Base-by-base conservation (phyloP, 257 asterid species). In the Solanum rostratum region DNA sequence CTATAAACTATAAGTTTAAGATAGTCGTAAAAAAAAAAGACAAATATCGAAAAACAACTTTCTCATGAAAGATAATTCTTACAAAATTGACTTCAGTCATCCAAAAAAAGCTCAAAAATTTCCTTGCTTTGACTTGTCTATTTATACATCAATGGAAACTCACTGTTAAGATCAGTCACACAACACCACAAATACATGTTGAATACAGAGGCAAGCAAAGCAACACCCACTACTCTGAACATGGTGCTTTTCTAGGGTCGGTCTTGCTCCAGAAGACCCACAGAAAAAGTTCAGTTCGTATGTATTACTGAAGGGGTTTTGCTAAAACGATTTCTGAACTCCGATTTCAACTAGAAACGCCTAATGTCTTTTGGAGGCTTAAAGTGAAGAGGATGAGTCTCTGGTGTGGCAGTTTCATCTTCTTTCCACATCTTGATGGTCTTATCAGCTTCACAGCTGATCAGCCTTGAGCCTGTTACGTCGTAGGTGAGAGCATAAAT, bases 341-440 rank as follows among this genome's bases (percentile, higher is more conserved):
- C 19, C 0, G 10, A 49, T 76, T 49, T 2, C 4, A 24, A 71
- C 89, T 90, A 97, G 88, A 95, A 97, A 16, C 99, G 89, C 6
- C 98, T 92, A 33, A 95, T 90, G 84, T 94, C 98, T 90, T 88
- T 95, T 50, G 98, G 99, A 19, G 98, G 99, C 92, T 92, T 97
- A 85, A 95, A 97, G 88, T 94, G 91, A 79, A 97, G 90, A 76
- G 98, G 98, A 89, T 95, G 98, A 50, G 98, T 89, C 90, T 97
- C 98, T 2, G 98, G 96, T 27, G 99, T 91, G 6, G 99, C 98
- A 15, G 46, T 86, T 24, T 92, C 97, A 43, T 97, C 98, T 87
- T 97, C 98, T 89, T 91, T 97, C 99, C 99, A 97, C 99, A 95
- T 93, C 92, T 96, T 96, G 85, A 96, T 93, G 19, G 98, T 96